Evolutionary conservation across 768 basidiomycete genomes (phyloP), one percentile per base, ranked within the genome.

Genomic region (Russula compacta): DNA sequence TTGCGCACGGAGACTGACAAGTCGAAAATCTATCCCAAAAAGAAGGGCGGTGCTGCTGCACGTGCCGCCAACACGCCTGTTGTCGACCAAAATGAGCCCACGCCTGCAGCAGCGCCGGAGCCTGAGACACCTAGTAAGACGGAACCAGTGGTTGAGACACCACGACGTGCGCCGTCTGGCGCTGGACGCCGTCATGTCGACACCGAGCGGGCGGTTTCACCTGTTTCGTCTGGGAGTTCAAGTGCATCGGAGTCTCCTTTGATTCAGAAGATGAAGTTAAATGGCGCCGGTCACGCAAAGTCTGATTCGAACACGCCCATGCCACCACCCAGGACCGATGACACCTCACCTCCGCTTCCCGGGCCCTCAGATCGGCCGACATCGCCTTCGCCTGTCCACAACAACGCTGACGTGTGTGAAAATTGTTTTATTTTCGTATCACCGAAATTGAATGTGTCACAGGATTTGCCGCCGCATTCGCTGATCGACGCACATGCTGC

Each of bases 241-340:
- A 91, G 87, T 68, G 81, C 80, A 1, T 85, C 84, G 2, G 89
- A 90, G 67, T 75, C 84, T 0, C 89, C 88, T 7, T 77, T 90
- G n/a, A 85, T 86, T 5, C 83, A 84, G 67, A 76, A 78, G 57
- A 74, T 83, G 55, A 88, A 82, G 74, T 67, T 76, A 53, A 88
- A 87, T 64, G 86, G 85, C 12, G 71, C 69, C 14, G 69, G 66
- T 10, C 73, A 75, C 67, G 53, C 73, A 15, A 72, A 74, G 43
- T 68, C 74, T 63, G 66, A 69, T n/a, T 66, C 67, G 60, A 38
- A 40, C 65, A 64, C 14, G 68, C 64, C 58, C 57, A 43, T 65
- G 65, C 52, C 67, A 42, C 46, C 64, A 58, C 50, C 64, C 39
- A 32, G 63, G 52, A 21, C 60, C 64, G 15, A 64, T 58, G 53